These are phyloP conservation scores for Botrytis deweyae DNA, from an alignment of 2,329 filamentous ascomycete species.

Conservation along the genomic window DNA sequence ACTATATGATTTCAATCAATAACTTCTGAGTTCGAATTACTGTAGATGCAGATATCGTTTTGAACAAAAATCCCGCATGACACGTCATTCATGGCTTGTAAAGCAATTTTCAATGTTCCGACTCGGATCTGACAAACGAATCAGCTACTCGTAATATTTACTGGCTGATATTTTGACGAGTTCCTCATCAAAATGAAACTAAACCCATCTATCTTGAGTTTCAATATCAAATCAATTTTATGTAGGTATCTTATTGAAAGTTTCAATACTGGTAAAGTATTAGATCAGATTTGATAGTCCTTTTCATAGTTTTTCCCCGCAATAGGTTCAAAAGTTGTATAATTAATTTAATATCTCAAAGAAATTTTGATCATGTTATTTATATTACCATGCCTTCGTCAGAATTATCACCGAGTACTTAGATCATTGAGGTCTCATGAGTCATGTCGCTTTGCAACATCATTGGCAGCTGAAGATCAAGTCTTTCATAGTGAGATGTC, in stretches of 20 bases:
- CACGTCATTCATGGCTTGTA: not conserved
- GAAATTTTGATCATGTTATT: too few species aligned
- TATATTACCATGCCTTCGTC: too few species aligned
- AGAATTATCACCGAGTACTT: too few species aligned
- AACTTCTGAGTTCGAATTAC: not conserved
- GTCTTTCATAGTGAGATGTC: too few species aligned
- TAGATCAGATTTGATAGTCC: too few species aligned
- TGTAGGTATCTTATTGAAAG: too few species aligned
- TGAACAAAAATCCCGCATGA: not conserved
- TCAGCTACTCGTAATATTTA: not conserved
- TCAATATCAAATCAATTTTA: too few species aligned
- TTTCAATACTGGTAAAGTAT: too few species aligned
- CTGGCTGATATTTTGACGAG: not conserved
- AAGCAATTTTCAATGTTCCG: not conserved
- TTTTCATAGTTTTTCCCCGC: too few species aligned
- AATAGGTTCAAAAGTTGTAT: too few species aligned
- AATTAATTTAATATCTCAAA: too few species aligned
- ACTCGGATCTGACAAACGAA: not conserved
- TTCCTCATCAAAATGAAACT: not conserved
- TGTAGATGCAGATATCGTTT: not conserved
- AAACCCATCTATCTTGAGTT: not conserved
- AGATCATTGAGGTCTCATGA: not conserved
- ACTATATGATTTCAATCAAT: not conserved
- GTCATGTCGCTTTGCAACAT: not conserved
- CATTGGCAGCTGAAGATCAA: not conserved